Conservation (phyloP, 768 basidiomycete species). For the Lactifluus subvellereus region DNA sequence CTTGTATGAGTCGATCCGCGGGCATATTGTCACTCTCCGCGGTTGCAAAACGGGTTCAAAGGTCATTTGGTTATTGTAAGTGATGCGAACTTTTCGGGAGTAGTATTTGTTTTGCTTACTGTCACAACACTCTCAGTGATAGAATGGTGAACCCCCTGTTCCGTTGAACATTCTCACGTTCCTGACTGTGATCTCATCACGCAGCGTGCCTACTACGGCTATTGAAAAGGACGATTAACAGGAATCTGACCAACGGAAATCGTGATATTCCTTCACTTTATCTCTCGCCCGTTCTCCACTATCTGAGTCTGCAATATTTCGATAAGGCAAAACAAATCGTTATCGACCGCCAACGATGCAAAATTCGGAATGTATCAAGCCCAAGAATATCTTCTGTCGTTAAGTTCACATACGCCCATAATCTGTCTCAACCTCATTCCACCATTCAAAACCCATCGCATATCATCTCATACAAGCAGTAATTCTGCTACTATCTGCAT, state of each 20-base stretch:
- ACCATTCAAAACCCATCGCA: slow-evolving; percentile 17
- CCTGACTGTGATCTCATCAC: slow-evolving; percentile 22
- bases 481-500: slow-evolving; percentile 22
- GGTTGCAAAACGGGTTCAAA: slow-evolving; percentile 90
- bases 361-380: slow-evolving; percentile 21
- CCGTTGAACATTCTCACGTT: neutral
- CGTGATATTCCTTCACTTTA: slow-evolving; percentile 18
- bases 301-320: slow-evolving; percentile 23
- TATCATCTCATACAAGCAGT: slow-evolving; percentile 20
- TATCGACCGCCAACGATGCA: slow-evolving; percentile 6
- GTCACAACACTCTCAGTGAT: slow-evolving; percentile 37
- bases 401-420: slow-evolving; percentile 12
- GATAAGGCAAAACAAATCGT: slow-evolving; percentile 1
- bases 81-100: slow-evolving; percentile 1
- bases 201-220: slow-evolving; percentile 59
- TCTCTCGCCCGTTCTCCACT: slow-evolving; percentile 8
- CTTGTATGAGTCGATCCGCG: slow-evolving; percentile 80
- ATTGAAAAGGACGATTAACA: slow-evolving; percentile 13
- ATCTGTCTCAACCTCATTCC: slow-evolving; percentile 17
- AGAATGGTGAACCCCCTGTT: slow-evolving; percentile 42
- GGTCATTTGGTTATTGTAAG: slow-evolving; percentile 83
- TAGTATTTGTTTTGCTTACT: neutral
- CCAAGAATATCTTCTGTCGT: slow-evolving; percentile 18
- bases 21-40: slow-evolving; percentile 84
- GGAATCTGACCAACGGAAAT: slow-evolving; percentile 18